Evolutionary conservation across 495 filamentous ascomycete genomes (phyloP).

Genomic region (Cladorrhinum samala): DNA sequence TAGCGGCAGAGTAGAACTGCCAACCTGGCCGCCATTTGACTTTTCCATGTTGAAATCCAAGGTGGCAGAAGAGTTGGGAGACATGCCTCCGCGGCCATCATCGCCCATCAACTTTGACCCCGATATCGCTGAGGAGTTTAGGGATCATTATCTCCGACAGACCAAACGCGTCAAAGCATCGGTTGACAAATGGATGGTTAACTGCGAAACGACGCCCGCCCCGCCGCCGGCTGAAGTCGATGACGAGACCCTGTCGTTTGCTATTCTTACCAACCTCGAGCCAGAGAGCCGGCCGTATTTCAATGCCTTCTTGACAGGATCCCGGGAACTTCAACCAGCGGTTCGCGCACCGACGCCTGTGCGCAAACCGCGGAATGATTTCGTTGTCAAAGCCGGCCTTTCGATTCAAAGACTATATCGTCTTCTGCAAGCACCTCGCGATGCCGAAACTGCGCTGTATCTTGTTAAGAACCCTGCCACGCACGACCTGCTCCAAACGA

Average conservation of each 20-base stretch:
- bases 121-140: constrained; percentile 84
- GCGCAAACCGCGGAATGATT: constrained; percentile 55
- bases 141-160: constrained; percentile 81
- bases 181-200: constrained; percentile 80
- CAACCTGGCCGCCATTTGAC: constrained; percentile 80
- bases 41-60: constrained; percentile 58
- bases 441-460: constrained; percentile 81
- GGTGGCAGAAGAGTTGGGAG: constrained; percentile 40
- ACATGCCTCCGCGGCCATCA: constrained; percentile 39
- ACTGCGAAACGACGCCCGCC: constrained; percentile 62
- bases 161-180: constrained; percentile 76
- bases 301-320: constrained; percentile 68
- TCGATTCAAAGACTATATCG: constrained; percentile 84
- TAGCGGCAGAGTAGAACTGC: constrained; percentile 77
- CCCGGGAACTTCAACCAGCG: constrained; percentile 50
- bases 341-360: constrained; percentile 51
- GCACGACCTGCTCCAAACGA: constrained; percentile 80
- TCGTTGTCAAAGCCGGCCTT: constrained; percentile 62
- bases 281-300: constrained; percentile 68
- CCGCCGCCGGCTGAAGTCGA: constrained; percentile 80
- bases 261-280: constrained; percentile 82
- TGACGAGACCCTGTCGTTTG: constrained; percentile 86
- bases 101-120: constrained; percentile 81
- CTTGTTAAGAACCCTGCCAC: constrained; percentile 75
- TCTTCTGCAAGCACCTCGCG: constrained; percentile 61